Evolutionary conservation across 1,139 yeast species (phyloP), one percentile per base, ranked within the genome.

Genomic region (Kurtzmaniella quercitrusa): DNA sequence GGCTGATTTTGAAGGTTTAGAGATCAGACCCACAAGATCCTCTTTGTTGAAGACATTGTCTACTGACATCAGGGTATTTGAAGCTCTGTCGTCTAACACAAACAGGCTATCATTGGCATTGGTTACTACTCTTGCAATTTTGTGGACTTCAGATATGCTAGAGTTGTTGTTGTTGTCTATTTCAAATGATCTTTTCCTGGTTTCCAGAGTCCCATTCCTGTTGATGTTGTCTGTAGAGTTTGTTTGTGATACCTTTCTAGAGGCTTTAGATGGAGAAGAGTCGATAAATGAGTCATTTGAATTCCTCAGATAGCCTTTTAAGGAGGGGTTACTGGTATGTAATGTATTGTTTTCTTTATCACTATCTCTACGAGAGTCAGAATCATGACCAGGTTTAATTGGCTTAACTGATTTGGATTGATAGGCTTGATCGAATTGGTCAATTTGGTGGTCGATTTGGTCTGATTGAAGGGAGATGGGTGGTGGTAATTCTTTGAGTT

Each of bases 11-110:
- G 47, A 49, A 7, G 51, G 47, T n/a, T 54, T 50, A 21, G 45
- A 42, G n/a, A 60, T 43, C 19, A 53, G 54, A 3, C 57, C 62
- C 34, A 62, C 62, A 12, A 62, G 47, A 44, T 62, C 65, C 42
- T 62, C 64, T 33, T 55, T 58, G 41, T 49, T 50, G 45, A 60
- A 62, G 4, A 57, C 54, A 14, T 56, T 63, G 40, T 60, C 62
- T 23, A 60, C 48, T 25, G 49, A 53, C n/a, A 53, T 41, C 56
- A 53, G 58, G 23, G 49, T 46, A 9, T 52, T 56, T 1, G 41
- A 39, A 3, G 43, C 44, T 11, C 37, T 12, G 39, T 34, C n/a
- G 23, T 38, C 38, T 34, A n/a, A n/a, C n/a, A n/a, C 16, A 37
- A 27, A 6, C 45, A 40, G 18, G 17, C 19, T 29, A 18, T 48